phyloP scores from a whole-genome alignment of 257 asterid genomes.

The Mitragyna speciosa region DNA sequence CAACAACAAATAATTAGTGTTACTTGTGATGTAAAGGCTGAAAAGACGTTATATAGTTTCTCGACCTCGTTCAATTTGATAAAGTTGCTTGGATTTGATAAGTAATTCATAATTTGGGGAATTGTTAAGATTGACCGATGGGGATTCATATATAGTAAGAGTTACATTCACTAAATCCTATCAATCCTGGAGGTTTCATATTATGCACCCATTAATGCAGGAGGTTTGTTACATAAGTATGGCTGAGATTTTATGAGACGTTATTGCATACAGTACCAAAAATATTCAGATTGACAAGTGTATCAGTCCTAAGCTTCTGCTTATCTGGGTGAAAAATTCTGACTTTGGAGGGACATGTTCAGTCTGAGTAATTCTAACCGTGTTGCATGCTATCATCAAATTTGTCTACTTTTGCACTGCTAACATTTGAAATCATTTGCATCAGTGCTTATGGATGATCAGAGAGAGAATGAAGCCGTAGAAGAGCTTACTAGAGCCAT shows the following conservation, averaged over 20 bases:
- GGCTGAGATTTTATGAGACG: neutral
- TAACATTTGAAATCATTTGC: slow-evolving; percentile 20
- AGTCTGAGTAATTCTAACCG: neutral
- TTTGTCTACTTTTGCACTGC: slow-evolving; percentile 3
- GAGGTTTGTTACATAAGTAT: neutral
- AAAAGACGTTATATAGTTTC: neutral
- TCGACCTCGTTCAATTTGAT: neutral
- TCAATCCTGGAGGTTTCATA: neutral
- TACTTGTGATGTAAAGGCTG: neutral
- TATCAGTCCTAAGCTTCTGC: neutral
- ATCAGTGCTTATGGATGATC: slow-evolving; percentile 64
- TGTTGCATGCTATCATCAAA: neutral
- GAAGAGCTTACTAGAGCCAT: slow-evolving; percentile 54
- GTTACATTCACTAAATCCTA: neutral
- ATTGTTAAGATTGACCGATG: neutral
- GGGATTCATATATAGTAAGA: neutral
- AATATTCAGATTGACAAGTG: neutral
- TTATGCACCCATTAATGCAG: neutral
- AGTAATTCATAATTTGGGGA: neutral
- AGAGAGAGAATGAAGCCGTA: slow-evolving; percentile 51
- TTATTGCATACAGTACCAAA: neutral
- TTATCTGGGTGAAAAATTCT: neutral
- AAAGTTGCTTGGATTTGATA: neutral
- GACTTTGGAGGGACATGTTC: neutral
- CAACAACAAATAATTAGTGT: neutral